phyloP scores from a whole-genome alignment of 352 stramenopile species.

The Globisporangium rhizosaccharum region DNA sequence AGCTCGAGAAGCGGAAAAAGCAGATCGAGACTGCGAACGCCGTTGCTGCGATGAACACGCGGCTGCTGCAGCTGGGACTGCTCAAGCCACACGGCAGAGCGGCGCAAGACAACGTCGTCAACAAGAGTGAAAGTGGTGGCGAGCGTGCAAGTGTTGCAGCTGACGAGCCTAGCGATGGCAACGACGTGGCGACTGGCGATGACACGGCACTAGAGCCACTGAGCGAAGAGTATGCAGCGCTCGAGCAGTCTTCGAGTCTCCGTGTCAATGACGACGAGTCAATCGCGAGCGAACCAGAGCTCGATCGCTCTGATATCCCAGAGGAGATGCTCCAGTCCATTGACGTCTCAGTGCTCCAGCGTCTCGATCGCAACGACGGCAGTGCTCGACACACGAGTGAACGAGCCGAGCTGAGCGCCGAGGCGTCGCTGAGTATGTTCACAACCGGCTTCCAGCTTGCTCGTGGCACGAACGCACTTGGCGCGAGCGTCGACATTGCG shows the following conservation, averaged over 20 bases:
- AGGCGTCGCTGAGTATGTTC: constrained; percentile 36
- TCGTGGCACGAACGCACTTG: no score
- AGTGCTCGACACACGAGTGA: neutral
- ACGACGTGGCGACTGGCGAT: neutral
- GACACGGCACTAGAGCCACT: no score
- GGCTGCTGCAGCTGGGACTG: constrained; percentile 55
- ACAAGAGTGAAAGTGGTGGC: neutral
- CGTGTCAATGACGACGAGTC: neutral
- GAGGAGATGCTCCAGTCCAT: constrained; percentile 47
- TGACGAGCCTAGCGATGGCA: neutral
- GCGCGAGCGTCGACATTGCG: no score
- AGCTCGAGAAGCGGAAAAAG: constrained; percentile 64
- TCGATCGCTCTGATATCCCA: constrained; percentile 22
- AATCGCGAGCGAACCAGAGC: neutral
- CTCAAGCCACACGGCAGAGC: constrained; percentile 24
- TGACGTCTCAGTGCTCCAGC: constrained; percentile 13
- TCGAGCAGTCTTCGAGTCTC: no score
- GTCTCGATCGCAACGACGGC: neutral
- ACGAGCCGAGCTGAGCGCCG: constrained; percentile 9
- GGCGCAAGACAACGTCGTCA: neutral
- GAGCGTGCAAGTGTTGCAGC: neutral
- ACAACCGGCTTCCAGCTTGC: constrained; percentile 3
- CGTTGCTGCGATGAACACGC: constrained; percentile 68
- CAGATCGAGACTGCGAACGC: constrained; percentile 72
- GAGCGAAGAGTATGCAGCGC: no score